Evolutionary conservation across 2,329 filamentous ascomycete genomes (phyloP).

Genomic region (Verticillium alfalfae): DNA sequence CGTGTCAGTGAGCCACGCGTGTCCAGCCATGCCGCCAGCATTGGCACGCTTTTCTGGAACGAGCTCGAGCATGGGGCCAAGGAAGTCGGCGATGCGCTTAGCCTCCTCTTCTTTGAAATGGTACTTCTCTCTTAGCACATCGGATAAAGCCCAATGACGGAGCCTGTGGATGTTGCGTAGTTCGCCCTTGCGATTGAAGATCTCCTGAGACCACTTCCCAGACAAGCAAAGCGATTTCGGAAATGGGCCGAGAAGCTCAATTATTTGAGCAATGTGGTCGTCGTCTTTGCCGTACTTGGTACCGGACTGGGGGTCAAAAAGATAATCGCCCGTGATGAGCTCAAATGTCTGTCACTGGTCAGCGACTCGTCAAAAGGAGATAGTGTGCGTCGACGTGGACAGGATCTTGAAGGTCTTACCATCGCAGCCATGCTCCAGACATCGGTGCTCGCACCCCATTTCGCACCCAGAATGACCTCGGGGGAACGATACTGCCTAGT

Average conservation of each 20-base stretch:
- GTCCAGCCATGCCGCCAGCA: conserved; percentile 89
- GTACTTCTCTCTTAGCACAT: conserved; percentile 94
- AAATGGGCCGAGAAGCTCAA: conserved; percentile 90
- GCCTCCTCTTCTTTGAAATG: conserved; percentile 83
- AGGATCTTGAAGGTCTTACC: conserved; percentile 51
- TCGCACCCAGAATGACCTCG: conserved; percentile 91
- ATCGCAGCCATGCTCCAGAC: conserved; percentile 99
- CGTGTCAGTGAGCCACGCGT: conserved; percentile 76
- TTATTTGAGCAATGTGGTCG: conserved; percentile 98
- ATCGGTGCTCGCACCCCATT: conserved; percentile 99
- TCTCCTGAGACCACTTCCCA: conserved; percentile 97
- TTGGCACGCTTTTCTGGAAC: conserved; percentile 86
- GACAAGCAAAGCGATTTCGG: conserved; percentile 87
- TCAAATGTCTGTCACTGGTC: conserved; percentile 72
- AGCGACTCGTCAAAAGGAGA: background rate
- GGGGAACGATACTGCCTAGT: conserved; percentile 95
- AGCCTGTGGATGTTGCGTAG: conserved; percentile 95
- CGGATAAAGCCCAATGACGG: conserved; percentile 89
- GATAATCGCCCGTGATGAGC: conserved; percentile 94
- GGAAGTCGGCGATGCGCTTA: conserved; percentile 72
- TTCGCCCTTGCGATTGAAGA: conserved; percentile 97
- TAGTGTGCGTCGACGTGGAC: background rate
- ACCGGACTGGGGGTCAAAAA: conserved; percentile 96
- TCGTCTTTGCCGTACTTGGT: conserved; percentile 99
- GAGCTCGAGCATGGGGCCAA: conserved; percentile 87